phyloP scores from a whole-genome alignment of 805 yeast species.

The Scheffersomyces stipitis region DNA sequence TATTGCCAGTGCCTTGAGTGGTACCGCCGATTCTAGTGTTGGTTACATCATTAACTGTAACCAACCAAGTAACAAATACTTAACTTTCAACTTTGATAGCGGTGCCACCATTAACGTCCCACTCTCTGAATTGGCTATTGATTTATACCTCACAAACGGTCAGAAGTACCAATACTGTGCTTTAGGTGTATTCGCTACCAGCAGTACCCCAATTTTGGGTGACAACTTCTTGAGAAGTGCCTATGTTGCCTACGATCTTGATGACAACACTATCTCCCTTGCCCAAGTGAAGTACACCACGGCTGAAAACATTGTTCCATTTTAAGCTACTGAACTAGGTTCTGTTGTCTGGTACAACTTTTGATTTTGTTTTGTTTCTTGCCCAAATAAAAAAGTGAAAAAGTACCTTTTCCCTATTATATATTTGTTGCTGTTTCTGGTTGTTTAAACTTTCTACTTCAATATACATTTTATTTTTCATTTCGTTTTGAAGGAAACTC shows the following conservation, averaged over 20 bases:
- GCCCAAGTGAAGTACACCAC: slow-evolving; percentile 45
- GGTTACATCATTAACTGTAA: neutral
- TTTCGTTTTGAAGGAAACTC: slow-evolving; percentile 2
- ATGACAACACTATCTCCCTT: slow-evolving; percentile 39
- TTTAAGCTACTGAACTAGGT: too few species aligned
- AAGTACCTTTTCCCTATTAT: too few species aligned
- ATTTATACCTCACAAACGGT: neutral
- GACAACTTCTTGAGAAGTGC: slow-evolving; percentile 53
- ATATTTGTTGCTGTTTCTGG: too few species aligned
- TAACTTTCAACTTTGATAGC: slow-evolving; percentile 2
- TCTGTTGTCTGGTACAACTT: too few species aligned
- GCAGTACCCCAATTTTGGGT: slow-evolving; percentile 40
- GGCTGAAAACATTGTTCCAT: slow-evolving; percentile 4
- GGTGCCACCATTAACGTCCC: slow-evolving; percentile 4
- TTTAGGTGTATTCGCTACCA: slow-evolving; percentile 38
- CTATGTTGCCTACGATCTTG: slow-evolving; percentile 57
- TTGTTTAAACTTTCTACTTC: too few species aligned
- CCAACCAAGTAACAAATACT: slow-evolving; percentile 1
- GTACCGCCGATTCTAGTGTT: slow-evolving; percentile 1
- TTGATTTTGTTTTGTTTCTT: too few species aligned
- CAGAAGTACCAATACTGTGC: slow-evolving; percentile 32
- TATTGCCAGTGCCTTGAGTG: slow-evolving; percentile 12
- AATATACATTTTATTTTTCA: too few species aligned
- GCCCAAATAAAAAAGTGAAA: too few species aligned
- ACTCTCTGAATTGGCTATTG: slow-evolving; percentile 1